Evolutionary conservation across 768 basidiomycete species (phyloP).

Genomic region (Pisolithus tinctorius): DNA sequence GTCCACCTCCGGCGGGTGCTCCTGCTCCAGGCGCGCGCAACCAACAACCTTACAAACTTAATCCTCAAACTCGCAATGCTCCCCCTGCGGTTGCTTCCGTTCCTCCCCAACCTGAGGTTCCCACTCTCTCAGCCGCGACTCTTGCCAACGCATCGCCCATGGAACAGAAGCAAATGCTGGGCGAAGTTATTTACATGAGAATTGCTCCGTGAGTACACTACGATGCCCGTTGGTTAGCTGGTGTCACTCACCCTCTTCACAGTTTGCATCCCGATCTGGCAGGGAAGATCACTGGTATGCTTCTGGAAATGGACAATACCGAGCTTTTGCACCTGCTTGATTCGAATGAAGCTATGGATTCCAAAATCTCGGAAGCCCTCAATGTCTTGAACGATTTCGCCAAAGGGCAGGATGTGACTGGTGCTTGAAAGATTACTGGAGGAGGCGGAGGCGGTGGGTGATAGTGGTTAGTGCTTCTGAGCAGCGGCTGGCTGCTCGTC

Average conservation of each 20-base stretch:
- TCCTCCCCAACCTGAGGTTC: slow-evolving; percentile 40
- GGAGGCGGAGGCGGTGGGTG: background rate
- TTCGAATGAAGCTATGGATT: slow-evolving; percentile 69
- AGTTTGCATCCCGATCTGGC: slow-evolving; percentile 88
- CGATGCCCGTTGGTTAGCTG: slow-evolving; percentile 1
- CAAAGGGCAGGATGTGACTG: slow-evolving; percentile 28
- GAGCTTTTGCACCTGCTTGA: slow-evolving; percentile 91
- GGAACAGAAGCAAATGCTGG: slow-evolving; percentile 99
- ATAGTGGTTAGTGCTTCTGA: slow-evolving; percentile 22
- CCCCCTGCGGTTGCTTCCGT: slow-evolving; percentile 27
- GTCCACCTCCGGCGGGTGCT: slow-evolving; percentile 38
- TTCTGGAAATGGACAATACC: slow-evolving; percentile 96
- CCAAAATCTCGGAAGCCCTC: slow-evolving; percentile 91
- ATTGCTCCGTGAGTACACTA: slow-evolving; percentile 58
- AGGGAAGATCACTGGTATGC: slow-evolving; percentile 98
- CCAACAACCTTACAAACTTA: slow-evolving; percentile 27
- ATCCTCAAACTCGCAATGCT: slow-evolving; percentile 32
- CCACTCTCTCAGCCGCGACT: slow-evolving; percentile 55
- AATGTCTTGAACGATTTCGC: slow-evolving; percentile 82
- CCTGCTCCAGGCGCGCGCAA: slow-evolving; percentile 36
- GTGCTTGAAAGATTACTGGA: background rate
- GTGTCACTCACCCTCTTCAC: slow-evolving; percentile 12
- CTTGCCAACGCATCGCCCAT: slow-evolving; percentile 54
- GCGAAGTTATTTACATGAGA: slow-evolving; percentile 92
- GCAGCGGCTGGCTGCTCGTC: slow-evolving; percentile 39